Conservation (phyloP, 1,284 basidiomycete species). For the Sparassis latifolia region DNA sequence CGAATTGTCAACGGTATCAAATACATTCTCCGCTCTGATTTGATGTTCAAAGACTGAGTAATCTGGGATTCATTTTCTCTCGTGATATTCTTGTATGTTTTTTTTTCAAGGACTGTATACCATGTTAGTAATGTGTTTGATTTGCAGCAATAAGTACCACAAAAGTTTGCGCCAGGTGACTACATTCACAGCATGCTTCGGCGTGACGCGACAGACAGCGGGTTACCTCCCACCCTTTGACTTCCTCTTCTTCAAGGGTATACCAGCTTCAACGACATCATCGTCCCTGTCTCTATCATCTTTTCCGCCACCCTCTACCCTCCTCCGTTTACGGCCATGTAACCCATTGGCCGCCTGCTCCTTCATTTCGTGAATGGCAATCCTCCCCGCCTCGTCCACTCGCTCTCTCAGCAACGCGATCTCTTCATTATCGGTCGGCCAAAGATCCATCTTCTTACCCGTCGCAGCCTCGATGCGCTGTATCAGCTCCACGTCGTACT, state of each 20-base stretch:
- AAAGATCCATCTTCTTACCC: conserved; percentile 89
- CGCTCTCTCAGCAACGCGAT: conserved; percentile 85
- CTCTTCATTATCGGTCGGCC: conserved; percentile 88
- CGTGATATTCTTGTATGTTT: too few relatives aligned
- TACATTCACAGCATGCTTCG: too few relatives aligned
- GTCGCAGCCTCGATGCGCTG: conserved; percentile 92
- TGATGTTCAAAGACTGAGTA: conserved; percentile 54
- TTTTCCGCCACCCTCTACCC: conserved; percentile 39
- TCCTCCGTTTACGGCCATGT: conserved; percentile 51
- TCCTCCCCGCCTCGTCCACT: conserved; percentile 83
- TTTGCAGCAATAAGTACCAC: too few relatives aligned
- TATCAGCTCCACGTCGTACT: conserved; percentile 96
- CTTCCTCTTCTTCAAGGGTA: conserved; percentile 46
- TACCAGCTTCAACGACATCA: conserved; percentile 77
- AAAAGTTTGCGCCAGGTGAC: too few relatives aligned
- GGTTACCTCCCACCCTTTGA: conserved; percentile 21
- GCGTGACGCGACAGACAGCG: too few relatives aligned
- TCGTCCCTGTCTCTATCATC: conserved; percentile 85
- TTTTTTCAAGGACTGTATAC: neutral
- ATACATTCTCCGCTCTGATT: conserved; percentile 72
- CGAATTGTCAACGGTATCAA: conserved; percentile 62
- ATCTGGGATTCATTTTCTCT: neutral
- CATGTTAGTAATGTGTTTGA: neutral
- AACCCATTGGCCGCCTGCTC: conserved; percentile 50
- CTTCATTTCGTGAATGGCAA: conserved; percentile 78